Percentiles rank a stretch among this genome's conserved stretches.
Conservation (phyloP, 1,284 basidiomycete species). For the Ceratobasidium sp. region DNA sequence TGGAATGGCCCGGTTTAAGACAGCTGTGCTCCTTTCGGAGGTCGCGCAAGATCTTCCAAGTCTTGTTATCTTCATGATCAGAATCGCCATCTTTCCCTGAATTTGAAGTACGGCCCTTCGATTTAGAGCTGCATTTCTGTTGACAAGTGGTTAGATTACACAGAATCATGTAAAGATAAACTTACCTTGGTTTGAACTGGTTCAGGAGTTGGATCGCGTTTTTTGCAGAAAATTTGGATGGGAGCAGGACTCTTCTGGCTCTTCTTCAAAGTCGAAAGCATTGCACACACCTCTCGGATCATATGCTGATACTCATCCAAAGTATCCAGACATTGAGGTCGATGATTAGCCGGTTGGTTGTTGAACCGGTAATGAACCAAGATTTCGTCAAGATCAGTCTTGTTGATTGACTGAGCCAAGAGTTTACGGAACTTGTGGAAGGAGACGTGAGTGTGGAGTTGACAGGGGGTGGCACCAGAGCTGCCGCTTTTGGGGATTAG, state of each 20-base stretch:
- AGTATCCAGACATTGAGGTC: background rate
- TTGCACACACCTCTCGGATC: background rate
- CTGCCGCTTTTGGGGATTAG: background rate
- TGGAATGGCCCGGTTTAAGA: background rate
- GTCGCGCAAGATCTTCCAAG: background rate
- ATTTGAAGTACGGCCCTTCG: background rate
- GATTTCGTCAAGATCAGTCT: background rate
- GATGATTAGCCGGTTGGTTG: background rate
- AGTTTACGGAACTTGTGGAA: background rate
- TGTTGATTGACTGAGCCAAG: background rate
- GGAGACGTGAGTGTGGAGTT: background rate
- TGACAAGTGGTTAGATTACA: background rate
- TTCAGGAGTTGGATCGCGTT: background rate
- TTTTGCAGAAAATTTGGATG: background rate
- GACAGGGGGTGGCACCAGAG: background rate
- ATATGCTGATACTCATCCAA: background rate
- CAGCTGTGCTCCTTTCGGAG: background rate
- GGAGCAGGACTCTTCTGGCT: background rate
- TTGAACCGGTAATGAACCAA: background rate
- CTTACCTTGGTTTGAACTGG: background rate
- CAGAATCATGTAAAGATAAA: background rate
- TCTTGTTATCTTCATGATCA: background rate
- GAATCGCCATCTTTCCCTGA: background rate
- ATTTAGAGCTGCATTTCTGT: background rate
- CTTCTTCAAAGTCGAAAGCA: background rate